phyloP scores from a whole-genome alignment of 306 rosid species.

The Sindora glabra region DNA sequence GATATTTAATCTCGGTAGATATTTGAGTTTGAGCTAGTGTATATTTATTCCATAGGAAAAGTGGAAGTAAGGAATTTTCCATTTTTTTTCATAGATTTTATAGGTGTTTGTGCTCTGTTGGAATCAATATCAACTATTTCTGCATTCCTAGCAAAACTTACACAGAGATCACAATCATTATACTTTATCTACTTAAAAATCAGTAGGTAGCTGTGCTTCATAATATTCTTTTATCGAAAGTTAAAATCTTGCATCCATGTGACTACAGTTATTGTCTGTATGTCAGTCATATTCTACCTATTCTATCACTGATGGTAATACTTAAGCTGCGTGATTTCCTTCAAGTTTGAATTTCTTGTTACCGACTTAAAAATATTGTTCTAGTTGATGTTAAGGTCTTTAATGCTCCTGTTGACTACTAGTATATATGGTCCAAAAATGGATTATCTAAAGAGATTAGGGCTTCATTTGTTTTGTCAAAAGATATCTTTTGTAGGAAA shows the following conservation, averaged over 20 bases:
- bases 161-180: background rate
- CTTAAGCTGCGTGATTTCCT: background rate
- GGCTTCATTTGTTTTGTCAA: too few species aligned
- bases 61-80: background rate
- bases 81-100: background rate
- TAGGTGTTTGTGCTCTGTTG: background rate
- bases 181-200: background rate
- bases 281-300: background rate
- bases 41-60: background rate
- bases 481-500: too few species aligned
- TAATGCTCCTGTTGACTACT: too few species aligned
- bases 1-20: background rate
- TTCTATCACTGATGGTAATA: background rate
- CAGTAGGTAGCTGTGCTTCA: background rate
- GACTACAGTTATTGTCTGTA: background rate
- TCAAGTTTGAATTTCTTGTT: background rate
- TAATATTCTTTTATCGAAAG: background rate
- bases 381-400: background rate
- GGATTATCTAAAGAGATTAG: too few species aligned
- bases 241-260: background rate
- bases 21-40: background rate
- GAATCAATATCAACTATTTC: background rate
- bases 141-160: background rate
- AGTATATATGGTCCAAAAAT: too few species aligned
- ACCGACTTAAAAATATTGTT: too few species aligned